Evolutionary conservation across 1,139 yeast genomes (phyloP).

Genomic region (Candida dubliniensis): DNA sequence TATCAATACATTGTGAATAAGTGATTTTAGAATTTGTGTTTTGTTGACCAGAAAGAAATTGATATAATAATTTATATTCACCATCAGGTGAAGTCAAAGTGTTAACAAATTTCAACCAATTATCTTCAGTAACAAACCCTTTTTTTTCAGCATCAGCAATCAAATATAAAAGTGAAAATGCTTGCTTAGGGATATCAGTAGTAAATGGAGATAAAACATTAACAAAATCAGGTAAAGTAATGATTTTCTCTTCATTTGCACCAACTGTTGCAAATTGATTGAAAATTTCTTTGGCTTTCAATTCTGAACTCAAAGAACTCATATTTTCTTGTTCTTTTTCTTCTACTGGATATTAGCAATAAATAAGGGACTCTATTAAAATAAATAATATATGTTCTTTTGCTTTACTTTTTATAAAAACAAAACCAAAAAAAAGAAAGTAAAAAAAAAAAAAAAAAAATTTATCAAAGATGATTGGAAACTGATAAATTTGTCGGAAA

Average conservation of each 20-base stretch:
- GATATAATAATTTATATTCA: constrained; percentile 55
- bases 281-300: constrained; percentile 41
- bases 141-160: constrained; percentile 63
- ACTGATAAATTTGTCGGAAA: too few species aligned
- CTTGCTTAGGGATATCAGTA: constrained; percentile 40
- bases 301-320: constrained; percentile 18
- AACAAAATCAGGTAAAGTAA: constrained; percentile 38
- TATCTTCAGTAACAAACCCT: constrained; percentile 59
- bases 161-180: constrained; percentile 55
- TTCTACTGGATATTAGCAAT: neutral
- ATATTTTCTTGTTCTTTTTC: neutral
- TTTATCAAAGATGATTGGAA: too few species aligned
- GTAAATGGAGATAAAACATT: constrained; percentile 45
- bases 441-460: too few species aligned
- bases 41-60: constrained; percentile 36
- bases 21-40: constrained; percentile 28
- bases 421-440: too few species aligned
- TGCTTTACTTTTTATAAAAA: too few species aligned
- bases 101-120: constrained; percentile 60
- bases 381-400: neutral
- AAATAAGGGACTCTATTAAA: neutral
- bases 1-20: constrained; percentile 41
- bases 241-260: constrained; percentile 21
- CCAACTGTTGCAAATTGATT: constrained; percentile 39
- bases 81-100: constrained; percentile 58